Evolutionary conservation across 164 flowering plant genomes (phyloP).

Genomic region (Litsea cubeba): DNA sequence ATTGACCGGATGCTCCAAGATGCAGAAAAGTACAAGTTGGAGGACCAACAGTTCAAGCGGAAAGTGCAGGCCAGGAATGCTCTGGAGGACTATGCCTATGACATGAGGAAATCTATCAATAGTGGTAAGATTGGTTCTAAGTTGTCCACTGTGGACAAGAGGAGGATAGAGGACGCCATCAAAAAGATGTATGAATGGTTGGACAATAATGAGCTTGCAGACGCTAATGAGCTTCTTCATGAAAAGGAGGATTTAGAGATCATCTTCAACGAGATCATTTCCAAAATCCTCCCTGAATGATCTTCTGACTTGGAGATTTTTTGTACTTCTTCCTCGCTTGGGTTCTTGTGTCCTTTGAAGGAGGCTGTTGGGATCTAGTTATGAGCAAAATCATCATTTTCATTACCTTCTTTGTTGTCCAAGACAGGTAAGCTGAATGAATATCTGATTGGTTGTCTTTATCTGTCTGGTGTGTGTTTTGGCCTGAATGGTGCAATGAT

Average conservation of each 20-base stretch:
- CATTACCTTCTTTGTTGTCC: too few species aligned
- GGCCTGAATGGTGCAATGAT: too few species aligned
- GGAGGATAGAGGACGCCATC: constrained; percentile 49
- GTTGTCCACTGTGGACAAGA: constrained; percentile 28
- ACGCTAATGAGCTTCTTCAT: constrained; percentile 46
- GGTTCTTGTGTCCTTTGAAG: too few species aligned
- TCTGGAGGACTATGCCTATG: constrained; percentile 49
- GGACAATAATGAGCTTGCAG: constrained; percentile 42
- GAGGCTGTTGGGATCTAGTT: too few species aligned
- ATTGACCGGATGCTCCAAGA: constrained; percentile 59
- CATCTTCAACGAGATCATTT: constrained; percentile 19
- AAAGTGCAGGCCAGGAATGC: constrained; percentile 53
- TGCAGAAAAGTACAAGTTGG: constrained; percentile 53
- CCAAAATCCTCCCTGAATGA: constrained; percentile 15
- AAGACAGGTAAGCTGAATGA: too few species aligned
- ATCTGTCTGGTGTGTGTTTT: too few species aligned
- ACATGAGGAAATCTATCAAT: constrained; percentile 51
- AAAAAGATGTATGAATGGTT: constrained; percentile 51
- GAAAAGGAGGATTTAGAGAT: constrained; percentile 6
- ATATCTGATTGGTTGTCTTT: too few species aligned
- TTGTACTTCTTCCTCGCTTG: too few species aligned
- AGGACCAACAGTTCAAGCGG: constrained; percentile 58
- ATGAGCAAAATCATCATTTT: too few species aligned
- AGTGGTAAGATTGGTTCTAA: constrained; percentile 44
- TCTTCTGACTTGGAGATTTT: too few species aligned